These are phyloP conservation scores for Musa schizocarpa DNA, from an alignment of 176 grass and related monocot genomes.

Conservation along the genomic window DNA sequence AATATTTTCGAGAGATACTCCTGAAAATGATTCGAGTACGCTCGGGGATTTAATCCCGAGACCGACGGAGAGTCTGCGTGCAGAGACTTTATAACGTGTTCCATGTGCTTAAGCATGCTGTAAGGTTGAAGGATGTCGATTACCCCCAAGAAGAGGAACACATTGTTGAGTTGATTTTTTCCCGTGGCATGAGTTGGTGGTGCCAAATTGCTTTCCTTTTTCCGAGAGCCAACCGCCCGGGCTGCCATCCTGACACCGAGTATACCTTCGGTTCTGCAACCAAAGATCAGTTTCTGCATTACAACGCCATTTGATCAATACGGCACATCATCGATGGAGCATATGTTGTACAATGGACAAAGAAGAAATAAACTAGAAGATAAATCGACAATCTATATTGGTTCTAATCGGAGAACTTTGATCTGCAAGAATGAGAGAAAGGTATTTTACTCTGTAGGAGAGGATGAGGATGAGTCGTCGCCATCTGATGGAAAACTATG, in stretches of 20 bases:
- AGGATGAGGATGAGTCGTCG: not conserved
- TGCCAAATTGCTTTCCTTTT: not conserved
- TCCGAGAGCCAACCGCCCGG: not conserved
- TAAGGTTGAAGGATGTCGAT: not conserved
- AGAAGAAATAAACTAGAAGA: too few relatives aligned
- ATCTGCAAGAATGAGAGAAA: not conserved
- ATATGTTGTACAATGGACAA: too few relatives aligned
- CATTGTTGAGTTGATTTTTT: not conserved
- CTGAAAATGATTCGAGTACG: not conserved
- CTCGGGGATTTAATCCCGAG: too few relatives aligned
- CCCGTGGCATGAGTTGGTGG: not conserved
- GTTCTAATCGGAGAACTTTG: not conserved
- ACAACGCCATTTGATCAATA: too few relatives aligned
- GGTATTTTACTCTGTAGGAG: not conserved
- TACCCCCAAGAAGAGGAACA: not conserved
- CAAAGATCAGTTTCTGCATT: not conserved
- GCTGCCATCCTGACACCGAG: not conserved
- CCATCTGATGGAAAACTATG: not conserved
- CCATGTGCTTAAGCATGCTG: not conserved
- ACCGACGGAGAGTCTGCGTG: not conserved
- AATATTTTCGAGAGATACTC: not conserved
- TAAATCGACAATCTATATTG: too few relatives aligned
- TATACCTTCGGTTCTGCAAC: not conserved
- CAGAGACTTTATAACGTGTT: not conserved
- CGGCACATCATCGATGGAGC: too few relatives aligned